Percentiles rank a stretch among this genome's conserved stretches.
These are phyloP conservation scores for Quercus alba DNA, from an alignment of 306 rosid genomes.

Conservation along the genomic window DNA sequence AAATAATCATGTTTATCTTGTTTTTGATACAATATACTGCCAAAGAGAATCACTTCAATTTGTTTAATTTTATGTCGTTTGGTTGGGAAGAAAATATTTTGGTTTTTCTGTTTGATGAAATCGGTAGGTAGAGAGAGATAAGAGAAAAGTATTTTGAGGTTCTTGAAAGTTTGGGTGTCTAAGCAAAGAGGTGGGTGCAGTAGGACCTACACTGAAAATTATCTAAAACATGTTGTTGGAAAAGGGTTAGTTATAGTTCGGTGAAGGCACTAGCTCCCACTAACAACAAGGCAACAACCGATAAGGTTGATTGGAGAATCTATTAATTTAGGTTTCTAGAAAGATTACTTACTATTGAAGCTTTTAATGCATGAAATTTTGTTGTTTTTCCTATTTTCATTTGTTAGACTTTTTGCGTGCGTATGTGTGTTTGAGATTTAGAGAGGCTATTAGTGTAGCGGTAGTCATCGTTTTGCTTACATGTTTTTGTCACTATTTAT, in stretches of 20 bases:
- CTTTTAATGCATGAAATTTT: slow-evolving; percentile 31
- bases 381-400: background rate
- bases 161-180: slow-evolving; percentile 22
- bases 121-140: slow-evolving; percentile 23
- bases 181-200: slow-evolving; percentile 32
- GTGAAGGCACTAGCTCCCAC: slow-evolving; percentile 30
- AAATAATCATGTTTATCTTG: background rate
- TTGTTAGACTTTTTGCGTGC: no score
- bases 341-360: background rate
- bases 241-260: slow-evolving; percentile 47
- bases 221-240: slow-evolving; percentile 23
- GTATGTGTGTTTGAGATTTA: no score
- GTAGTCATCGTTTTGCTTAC: no score
- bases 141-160: slow-evolving; percentile 16
- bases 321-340: background rate
- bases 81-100: background rate
- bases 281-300: slow-evolving; percentile 43
- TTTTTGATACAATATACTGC: background rate
- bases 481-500: no score
- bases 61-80: background rate
- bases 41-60: background rate
- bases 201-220: slow-evolving; percentile 40
- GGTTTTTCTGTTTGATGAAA: slow-evolving; percentile 9
- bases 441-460: no score
- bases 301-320: slow-evolving; percentile 6